Evolutionary conservation across 768 basidiomycete genomes (phyloP), one percentile per base, ranked within the genome.

Genomic region (Lentinula guzmanii): DNA sequence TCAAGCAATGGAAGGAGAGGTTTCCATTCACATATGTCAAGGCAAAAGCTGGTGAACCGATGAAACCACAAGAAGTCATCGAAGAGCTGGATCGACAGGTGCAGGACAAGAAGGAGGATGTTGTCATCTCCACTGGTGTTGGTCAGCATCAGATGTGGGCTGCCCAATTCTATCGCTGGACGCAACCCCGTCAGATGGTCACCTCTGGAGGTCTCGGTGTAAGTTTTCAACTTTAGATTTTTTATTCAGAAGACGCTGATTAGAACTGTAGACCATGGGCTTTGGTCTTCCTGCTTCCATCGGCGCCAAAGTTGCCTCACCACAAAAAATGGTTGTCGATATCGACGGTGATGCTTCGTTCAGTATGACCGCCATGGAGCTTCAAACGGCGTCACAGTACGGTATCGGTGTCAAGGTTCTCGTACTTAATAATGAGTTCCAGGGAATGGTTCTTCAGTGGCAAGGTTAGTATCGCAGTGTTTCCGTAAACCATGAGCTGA

Each of bases 311-410:
- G n/a, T n/a, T n/a, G n/a, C n/a, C n/a, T n/a, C n/a, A n/a, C n/a
- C n/a, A n/a, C n/a, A n/a, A n/a, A n/a, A n/a, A n/a, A n/a, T n/a
- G n/a, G n/a, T n/a, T n/a, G n/a, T n/a, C n/a, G n/a, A 99, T 72
- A 88, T 98, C 64, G 97, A 99, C 67, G 97, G 97, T 10, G 97
- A 99, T 71, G 97, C 97, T 0, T 96, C 93, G 21, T 95, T 98
- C 77, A 94, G 91, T 70, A 99, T 98, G 97, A 98, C 97, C 1
- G 96, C 95, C 0, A 99, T 98, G 97, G 97, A 99, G 75, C 86
- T 99, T 56, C 87, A 89, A 24, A 99, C 97, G 0, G 97, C 97
- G 4, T 81, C 91, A 28, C 92, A 95, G 70, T 94, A 83, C 77
- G 75, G 83, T 69, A 97, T 99, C 65, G 96, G 97, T 62, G 93